Conservation (phyloP, 768 basidiomycete species). For the Galerina marginata region DNA sequence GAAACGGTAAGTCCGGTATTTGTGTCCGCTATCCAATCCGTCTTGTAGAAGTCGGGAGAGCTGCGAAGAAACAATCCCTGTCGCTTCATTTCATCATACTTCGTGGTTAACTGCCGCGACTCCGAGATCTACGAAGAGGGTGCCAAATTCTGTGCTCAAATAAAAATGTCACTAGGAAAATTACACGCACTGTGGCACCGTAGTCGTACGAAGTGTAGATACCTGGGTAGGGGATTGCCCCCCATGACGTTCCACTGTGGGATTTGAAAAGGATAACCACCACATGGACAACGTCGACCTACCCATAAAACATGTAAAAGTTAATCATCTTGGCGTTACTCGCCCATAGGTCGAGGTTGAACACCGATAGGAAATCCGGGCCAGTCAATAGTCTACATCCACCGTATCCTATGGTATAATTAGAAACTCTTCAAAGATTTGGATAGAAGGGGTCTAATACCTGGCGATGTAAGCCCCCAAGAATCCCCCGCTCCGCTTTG, state of each 20-base stretch:
- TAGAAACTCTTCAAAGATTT: too few species aligned
- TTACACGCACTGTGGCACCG: slow-evolving; percentile 56
- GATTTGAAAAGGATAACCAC: background rate
- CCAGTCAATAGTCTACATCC: slow-evolving; percentile 72
- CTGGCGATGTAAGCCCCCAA: slow-evolving; percentile 78
- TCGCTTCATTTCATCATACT: slow-evolving; percentile 79
- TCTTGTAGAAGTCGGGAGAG: slow-evolving; percentile 80
- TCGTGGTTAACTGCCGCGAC: slow-evolving; percentile 64
- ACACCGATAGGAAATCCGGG: slow-evolving; percentile 76
- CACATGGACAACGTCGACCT: slow-evolving; percentile 13
- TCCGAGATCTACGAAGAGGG: too few species aligned
- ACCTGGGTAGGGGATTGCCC: slow-evolving; percentile 76
- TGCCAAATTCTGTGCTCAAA: background rate
- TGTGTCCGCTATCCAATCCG: slow-evolving; percentile 71
- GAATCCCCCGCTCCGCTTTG: slow-evolving; percentile 82
- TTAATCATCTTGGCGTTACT: slow-evolving; percentile 81
- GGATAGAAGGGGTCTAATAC: too few species aligned
- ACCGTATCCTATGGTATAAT: slow-evolving; percentile 64
- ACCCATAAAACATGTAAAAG: slow-evolving; percentile 89
- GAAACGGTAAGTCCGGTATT: slow-evolving; percentile 48
- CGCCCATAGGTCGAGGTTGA: slow-evolving; percentile 79
- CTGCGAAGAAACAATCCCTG: slow-evolving; percentile 83
- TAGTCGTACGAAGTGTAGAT: slow-evolving; percentile 87
- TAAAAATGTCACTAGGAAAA: background rate
- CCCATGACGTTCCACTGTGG: slow-evolving; percentile 84